Evolutionary conservation across 805 yeast genomes (phyloP).

Genomic region (Ogataea henricii): DNA sequence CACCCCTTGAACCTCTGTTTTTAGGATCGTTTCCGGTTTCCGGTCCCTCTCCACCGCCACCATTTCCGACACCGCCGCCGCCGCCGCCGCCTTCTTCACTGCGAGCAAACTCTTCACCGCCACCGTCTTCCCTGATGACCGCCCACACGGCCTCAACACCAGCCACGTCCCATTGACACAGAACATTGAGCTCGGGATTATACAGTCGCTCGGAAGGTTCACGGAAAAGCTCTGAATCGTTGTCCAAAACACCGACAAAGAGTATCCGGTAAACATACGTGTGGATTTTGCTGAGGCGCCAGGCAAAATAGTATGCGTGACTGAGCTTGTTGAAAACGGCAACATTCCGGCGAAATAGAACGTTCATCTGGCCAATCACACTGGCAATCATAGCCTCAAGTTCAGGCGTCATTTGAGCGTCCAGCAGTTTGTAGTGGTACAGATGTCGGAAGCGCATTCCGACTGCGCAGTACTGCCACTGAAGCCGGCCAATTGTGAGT

Average conservation of each 20-base stretch:
- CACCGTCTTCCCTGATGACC: not conserved
- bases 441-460: conserved; percentile 19
- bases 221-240: conserved; percentile 10
- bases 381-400: conserved; percentile 1
- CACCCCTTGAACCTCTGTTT: not conserved
- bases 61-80: not conserved
- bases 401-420: conserved; percentile 14
- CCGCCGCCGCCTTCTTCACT: no score
- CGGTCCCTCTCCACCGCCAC: not conserved
- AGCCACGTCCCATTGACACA: conserved; percentile 8
- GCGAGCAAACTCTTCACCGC: not conserved
- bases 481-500: conserved; percentile 11
- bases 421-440: conserved; percentile 10
- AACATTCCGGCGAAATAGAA: not conserved
- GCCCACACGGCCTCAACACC: conserved; percentile 8
- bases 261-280: conserved; percentile 15
- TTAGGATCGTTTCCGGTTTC: not conserved
- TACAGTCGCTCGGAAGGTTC: conserved; percentile 9
- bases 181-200: conserved; percentile 4
- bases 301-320: conserved; percentile 26
- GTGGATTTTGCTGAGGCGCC: conserved; percentile 24
- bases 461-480: conserved; percentile 10
- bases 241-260: conserved; percentile 1
- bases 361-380: not conserved
- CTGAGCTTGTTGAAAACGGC: conserved; percentile 12